These are phyloP conservation scores for Lachancea thermotolerans DNA, from an alignment of 805 yeast genomes.

Conservation along the genomic window DNA sequence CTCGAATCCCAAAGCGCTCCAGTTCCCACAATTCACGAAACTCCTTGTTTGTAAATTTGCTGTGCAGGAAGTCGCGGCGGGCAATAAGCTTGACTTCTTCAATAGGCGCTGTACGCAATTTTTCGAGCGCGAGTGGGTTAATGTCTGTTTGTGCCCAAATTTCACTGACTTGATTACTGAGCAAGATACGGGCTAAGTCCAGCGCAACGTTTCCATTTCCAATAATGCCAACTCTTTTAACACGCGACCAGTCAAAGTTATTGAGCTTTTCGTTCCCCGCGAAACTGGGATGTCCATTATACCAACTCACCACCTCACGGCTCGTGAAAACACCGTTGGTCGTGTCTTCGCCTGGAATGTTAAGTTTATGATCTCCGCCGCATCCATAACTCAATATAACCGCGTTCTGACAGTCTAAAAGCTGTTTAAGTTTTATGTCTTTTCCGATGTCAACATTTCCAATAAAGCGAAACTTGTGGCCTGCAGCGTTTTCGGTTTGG, in stretches of 20 bases:
- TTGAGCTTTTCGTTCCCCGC: constrained; percentile 30
- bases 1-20: constrained; percentile 43
- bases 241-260: constrained; percentile 53
- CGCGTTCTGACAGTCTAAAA: constrained; percentile 57
- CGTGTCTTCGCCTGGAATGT: constrained; percentile 53
- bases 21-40: constrained; percentile 74
- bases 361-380: constrained; percentile 45
- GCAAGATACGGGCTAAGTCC: constrained; percentile 76
- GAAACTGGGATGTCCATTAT: constrained; percentile 75
- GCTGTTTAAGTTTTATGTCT: constrained; percentile 44
- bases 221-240: constrained; percentile 66
- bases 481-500: constrained; percentile 15
- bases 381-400: constrained; percentile 82
- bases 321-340: constrained; percentile 68
- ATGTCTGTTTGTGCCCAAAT: constrained; percentile 73
- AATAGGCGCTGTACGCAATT: constrained; percentile 49
- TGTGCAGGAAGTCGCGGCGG: constrained; percentile 76
- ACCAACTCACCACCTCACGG: constrained; percentile 90
- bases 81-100: constrained; percentile 67
- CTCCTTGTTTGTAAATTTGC: constrained; percentile 90
- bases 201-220: constrained; percentile 97
- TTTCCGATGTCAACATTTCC: constrained; percentile 71
- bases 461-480: constrained; percentile 44
- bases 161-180: constrained; percentile 42
- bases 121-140: constrained; percentile 48